phyloP scores from a whole-genome alignment of 106 monocot species.

The Ottelia alismoides region DNA sequence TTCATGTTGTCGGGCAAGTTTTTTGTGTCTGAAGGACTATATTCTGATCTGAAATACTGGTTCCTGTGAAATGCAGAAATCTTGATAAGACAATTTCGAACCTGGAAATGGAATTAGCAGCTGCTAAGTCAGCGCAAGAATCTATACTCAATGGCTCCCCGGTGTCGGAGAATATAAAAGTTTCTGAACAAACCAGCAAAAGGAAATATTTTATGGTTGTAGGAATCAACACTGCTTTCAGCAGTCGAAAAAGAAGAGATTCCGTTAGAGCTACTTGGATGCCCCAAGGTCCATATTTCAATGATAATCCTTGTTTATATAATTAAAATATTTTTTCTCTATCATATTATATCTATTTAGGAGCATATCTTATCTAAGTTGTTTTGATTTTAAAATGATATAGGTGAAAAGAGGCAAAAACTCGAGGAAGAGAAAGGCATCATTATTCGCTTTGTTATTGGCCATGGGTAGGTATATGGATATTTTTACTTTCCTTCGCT shows the following conservation, averaged over 20 bases:
- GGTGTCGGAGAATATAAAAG: constrained; percentile 27
- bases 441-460: constrained; percentile 75
- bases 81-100: constrained; percentile 87
- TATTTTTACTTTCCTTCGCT: too few species aligned
- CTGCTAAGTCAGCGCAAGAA: constrained; percentile 62
- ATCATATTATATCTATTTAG: too few species aligned
- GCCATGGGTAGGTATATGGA: constrained; percentile 77
- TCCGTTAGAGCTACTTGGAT: constrained; percentile 91
- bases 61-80: too few species aligned
- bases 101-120: constrained; percentile 76
- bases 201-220: constrained; percentile 78
- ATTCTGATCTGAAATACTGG: too few species aligned
- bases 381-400: too few species aligned
- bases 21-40: too few species aligned
- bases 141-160: constrained; percentile 55
- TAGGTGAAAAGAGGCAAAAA: constrained; percentile 69
- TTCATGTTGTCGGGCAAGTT: too few species aligned
- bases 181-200: constrained; percentile 14
- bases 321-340: too few species aligned
- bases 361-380: too few species aligned
- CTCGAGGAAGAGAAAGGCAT: constrained; percentile 81
- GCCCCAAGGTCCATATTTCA: constrained; percentile 99
- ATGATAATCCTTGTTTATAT: too few species aligned
- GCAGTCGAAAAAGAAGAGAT: constrained; percentile 92
- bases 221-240: constrained; percentile 94